Evolutionary conservation across 106 monocot species (phyloP), one percentile per base, ranked within the genome.

Genomic region (Iris macrosiphon): DNA sequence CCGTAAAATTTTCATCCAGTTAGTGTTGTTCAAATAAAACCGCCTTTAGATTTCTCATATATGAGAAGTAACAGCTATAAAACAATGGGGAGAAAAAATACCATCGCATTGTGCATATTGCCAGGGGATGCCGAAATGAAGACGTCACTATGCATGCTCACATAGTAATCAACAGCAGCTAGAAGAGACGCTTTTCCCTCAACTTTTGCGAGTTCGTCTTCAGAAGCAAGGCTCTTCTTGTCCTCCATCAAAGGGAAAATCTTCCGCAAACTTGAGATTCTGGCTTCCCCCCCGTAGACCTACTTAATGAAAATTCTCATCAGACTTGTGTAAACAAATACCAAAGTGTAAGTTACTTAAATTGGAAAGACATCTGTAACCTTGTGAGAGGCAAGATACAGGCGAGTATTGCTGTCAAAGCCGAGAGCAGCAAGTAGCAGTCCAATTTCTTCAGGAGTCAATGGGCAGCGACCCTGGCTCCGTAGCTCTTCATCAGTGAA

Each of bases 361-460:
- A 4, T 32, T 6, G 39, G 16, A 32, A 18, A 37, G 46, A 23
- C 40, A 24, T 33, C 6, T 8, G 6, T 10, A 43, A 93, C 94
- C 94, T 95, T 95, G 67, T 95, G 94, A 17, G 94, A 89, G 16
- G 89, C 89, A 49, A 95, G 89, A 77, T 95, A 95, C 29, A 95
- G 76, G 35, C 78, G 76, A 40, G 94, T 89, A 16, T 63, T 79
- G 59, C 55, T 70, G 50, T 89, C 89, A 75, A 95, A 95, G 4
- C 94, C 94, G 43, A 95, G 48, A 46, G 89, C 94, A 35, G 81
- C 74, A 31, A 95, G 70, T 25, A 95, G 72, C 55, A 95, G 60
- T 55, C 94, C 94, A 35, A 95, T 79, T 42, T 95, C 85, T 76
- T 95, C 94, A 10, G 94, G 89, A 44, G 94, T 95, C 55, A 95